Base-by-base conservation (phyloP, 169 alveolate species). In the Cyclospora cayetanensis region DNA sequence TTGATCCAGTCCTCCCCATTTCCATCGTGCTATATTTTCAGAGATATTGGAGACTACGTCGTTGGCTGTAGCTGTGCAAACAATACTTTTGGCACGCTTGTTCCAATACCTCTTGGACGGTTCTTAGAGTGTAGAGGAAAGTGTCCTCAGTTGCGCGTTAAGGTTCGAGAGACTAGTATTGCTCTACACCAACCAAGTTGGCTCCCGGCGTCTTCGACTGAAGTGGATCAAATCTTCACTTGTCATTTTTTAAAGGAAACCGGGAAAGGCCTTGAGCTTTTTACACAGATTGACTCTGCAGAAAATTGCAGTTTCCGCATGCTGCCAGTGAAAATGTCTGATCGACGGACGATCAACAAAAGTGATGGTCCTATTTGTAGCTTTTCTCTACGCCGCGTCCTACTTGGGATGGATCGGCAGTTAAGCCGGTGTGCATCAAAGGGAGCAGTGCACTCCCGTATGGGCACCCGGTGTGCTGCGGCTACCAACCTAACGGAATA, bases 251-350 rank as follows among this genome's bases (percentile, higher is more conserved):
- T 76, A 15, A 41, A 43, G 66, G 87, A 76, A 34, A 76, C 68
- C 5, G 68, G 46, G 34, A 76, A 76, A 34, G 66, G 87, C 31
- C 31, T 46, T 0, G 87, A 76, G 46, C 68, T 76, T 12, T 76
- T 76, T 34, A 27, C 46, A 42, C 66, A 46, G 4, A 5, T 76
- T 42, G 87, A 76, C 87, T 15, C 87, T 25, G 46, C 87, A 5
- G 87, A 76, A 46, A 76, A 76, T 11, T 76, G 66, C 87, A 43
- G 35, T 22, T 76, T 76, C 42, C 68, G 87, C 87, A 25, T 43
- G 87, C 7, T 43, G 29, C 87, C 87, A 0, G n/a, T n/a, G n/a
- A n/a, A n/a, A n/a, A n/a, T n/a, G n/a, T n/a, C n/a, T n/a, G n/a
- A n/a, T n/a, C 18, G 27, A 9, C 11, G 3, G 22, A 46, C 34